Evolutionary conservation across 2,329 filamentous ascomycete species (phyloP), one percentile per base, ranked within the genome.

Genomic region (Ceratocystis harringtonii): DNA sequence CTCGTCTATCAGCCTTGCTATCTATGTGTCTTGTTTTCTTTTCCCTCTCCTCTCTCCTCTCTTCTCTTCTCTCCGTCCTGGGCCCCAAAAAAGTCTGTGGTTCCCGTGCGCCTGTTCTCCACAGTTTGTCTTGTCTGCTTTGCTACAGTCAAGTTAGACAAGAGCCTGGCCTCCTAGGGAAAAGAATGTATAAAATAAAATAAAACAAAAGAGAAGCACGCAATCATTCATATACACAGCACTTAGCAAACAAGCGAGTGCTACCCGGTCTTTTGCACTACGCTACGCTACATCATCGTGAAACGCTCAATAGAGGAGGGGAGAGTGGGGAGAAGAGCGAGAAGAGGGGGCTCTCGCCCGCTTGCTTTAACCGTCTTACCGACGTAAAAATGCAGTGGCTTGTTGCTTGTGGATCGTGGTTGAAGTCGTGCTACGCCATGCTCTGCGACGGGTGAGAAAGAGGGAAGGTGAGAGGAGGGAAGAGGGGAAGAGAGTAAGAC

Each of bases 331-430:
- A 50, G 45, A 22, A 50, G n/a, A 19, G 45, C 12, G 10, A 41
- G 36, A 41, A 41, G 36, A 22, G 45, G 45, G 45, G 45, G 45
- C n/a, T 5, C 22, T 57, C 25, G 22, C 52, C 52, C 52, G 52
- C 52, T 57, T 57, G 52, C 52, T 57, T 57, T 57, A 57, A 57
- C 52, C 28, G 52, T 30, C 52, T 57, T 57, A 30, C 22, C 52
- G 52, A 57, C 30, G 25, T 28, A n/a, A 57, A 57, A 55, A 55
- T 57, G 52, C 22, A 22, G 52, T 57, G 52, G 52, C 52, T 57
- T 30, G 52, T 55, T 48, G 45, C 19, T n/a, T 48, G 45, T 57
- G 22, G 28, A 28, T 22, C 15, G 52, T 28, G 22, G 19, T 57
- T 30, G 25, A 15, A 30, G 52, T 57, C 30, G 52, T 57, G 45